Conservation (phyloP, 129 eudicot genomes). For the Tagetes patula region DNA sequence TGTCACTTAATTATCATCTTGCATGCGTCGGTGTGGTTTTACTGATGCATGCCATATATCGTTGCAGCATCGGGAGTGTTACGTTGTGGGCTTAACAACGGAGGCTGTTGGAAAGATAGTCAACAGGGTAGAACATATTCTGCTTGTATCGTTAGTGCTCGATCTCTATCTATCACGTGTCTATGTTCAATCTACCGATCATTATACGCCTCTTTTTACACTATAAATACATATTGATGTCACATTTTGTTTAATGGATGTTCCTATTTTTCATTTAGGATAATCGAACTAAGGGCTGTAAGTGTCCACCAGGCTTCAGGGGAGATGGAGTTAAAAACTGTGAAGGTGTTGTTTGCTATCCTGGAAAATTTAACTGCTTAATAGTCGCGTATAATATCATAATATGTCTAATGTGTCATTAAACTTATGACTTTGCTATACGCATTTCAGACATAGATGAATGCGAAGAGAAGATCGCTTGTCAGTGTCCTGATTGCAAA, state of each 20-base stretch:
- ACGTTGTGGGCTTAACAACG: conserved; percentile 58
- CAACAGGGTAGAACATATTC: conserved; percentile 37
- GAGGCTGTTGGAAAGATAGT: conserved; percentile 47
- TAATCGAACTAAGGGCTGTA: conserved; percentile 74
- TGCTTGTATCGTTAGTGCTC: conserved; percentile 42
- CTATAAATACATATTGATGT: neutral
- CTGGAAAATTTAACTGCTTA: neutral
- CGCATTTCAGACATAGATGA: conserved; percentile 71
- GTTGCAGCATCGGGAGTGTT: conserved; percentile 79
- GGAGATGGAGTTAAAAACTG: conserved; percentile 77
- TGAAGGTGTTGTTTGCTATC: conserved; percentile 48
- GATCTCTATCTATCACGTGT: neutral
- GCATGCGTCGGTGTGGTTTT: neutral
- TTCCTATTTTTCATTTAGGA: conserved; percentile 43
- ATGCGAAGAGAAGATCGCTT: conserved; percentile 72
- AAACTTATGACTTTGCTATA: neutral
- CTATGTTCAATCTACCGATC: neutral
- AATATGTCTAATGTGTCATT: neutral
- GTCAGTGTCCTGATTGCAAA: conserved; percentile 84
- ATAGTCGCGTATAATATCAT: neutral
- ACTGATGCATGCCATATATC: neutral
- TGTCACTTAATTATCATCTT: no score
- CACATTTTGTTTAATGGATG: neutral
- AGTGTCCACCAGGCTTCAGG: conserved; percentile 83
- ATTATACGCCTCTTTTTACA: neutral